phyloP scores from a whole-genome alignment of 1,139 yeast species.

The Candida gigantensis region DNA sequence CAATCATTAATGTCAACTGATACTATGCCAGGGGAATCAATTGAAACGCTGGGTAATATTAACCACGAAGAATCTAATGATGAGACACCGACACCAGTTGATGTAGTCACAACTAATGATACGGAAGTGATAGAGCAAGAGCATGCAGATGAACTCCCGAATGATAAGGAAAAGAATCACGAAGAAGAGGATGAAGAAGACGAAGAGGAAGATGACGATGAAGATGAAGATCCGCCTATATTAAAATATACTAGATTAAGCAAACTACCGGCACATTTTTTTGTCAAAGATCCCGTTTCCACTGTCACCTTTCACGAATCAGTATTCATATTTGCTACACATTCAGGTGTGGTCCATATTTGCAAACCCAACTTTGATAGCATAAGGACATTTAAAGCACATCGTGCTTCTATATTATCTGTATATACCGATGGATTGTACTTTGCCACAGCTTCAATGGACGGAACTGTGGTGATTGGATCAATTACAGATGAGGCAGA shows the following conservation, averaged over 20 bases:
- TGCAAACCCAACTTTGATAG: conserved; percentile 57
- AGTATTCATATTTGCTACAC: conserved; percentile 81
- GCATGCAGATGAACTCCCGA: background rate
- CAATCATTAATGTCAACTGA: no score
- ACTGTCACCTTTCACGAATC: conserved; percentile 59
- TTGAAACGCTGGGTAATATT: no score
- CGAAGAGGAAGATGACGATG: conserved; percentile 42
- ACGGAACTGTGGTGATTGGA: conserved; percentile 88
- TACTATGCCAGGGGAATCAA: no score
- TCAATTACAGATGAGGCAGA: conserved; percentile 63
- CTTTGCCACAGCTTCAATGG: conserved; percentile 88
- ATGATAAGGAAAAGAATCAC: conserved; percentile 12
- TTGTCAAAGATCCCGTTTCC: conserved; percentile 76
- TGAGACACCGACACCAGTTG: no score
- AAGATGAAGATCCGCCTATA: conserved; percentile 69
- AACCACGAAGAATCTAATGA: no score
- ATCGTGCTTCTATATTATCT: conserved; percentile 79
- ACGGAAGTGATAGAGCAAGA: no score
- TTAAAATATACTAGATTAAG: conserved; percentile 71
- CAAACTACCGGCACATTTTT: conserved; percentile 65
- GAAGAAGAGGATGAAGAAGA: conserved; percentile 18
- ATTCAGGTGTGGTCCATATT: conserved; percentile 78
- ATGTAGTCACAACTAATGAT: no score
- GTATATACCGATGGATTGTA: conserved; percentile 69
- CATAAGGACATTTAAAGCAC: conserved; percentile 77